Evolutionary conservation across 139 green algal species (phyloP), one percentile per base, ranked within the genome.

Genomic region (Chlamydomonas eustigma): DNA sequence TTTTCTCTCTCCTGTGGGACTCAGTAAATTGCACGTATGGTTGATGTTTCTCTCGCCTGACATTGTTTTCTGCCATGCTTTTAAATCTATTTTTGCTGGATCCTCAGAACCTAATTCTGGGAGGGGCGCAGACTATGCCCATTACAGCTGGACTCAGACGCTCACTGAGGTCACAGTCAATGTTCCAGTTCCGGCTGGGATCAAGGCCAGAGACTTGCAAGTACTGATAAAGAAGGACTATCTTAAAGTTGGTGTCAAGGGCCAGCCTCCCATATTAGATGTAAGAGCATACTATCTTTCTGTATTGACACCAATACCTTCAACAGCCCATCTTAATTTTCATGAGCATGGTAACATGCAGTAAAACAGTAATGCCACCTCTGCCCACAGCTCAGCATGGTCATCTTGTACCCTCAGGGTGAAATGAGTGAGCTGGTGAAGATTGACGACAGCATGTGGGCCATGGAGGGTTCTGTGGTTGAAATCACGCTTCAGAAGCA

Each of bases 61-160:
- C n/a, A n/a, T n/a, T n/a, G n/a, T n/a, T n/a, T n/a, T n/a, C n/a
- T n/a, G n/a, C n/a, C n/a, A n/a, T n/a, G n/a, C n/a, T n/a, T n/a
- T n/a, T n/a, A n/a, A n/a, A n/a, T n/a, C n/a, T n/a, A n/a, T n/a
- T n/a, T n/a, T n/a, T n/a, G n/a, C n/a, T n/a, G n/a, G n/a, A n/a
- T n/a, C 73, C 66, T 28, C 79, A 93, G 86, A 85, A 78, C 94
- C 94, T 51, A 98, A 97, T 68, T 32, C 78, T 0, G 92, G 89
- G 37, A 96, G 98, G 73, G 96, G 96, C 1, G 90, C 88, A 0
- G 92, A 97, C 78, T 78, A 94, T 31, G 87, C 86, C 0, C 75
- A 82, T 31, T 98, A 97, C 87, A 89, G 68, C 30, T 99, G 95
- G 95, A 91, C 84, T 1, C 96, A 99, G 83, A 96, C 93, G 0